A percentile compares a stretch with the other conserved stretches of the same genome.
Conservation (phyloP, 768 basidiomycete genomes). For the Lactifluus subvellereus region DNA sequence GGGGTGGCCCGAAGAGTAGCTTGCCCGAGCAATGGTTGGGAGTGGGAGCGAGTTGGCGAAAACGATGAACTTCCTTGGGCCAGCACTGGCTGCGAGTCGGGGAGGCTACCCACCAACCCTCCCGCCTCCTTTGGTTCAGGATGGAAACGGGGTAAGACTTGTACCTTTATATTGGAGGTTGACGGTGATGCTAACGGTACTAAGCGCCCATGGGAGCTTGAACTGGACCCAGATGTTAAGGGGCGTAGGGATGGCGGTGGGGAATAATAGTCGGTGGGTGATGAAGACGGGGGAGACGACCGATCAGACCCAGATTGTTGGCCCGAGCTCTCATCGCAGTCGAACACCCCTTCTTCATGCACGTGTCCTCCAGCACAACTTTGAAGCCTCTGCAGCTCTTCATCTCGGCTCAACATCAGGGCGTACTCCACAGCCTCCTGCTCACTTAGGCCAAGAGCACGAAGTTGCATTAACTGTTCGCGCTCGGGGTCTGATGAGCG, state of each 20-base stretch:
- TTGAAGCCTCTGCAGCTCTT: slow-evolving; percentile 38
- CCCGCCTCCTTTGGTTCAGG: slow-evolving; percentile 56
- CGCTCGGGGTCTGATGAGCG: slow-evolving; percentile 43
- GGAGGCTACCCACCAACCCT: slow-evolving; percentile 7
- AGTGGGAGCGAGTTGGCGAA: slow-evolving; percentile 8
- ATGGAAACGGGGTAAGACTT: slow-evolving; percentile 42
- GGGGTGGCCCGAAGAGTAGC: slow-evolving; percentile 24
- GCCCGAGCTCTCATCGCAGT: slow-evolving; percentile 35
- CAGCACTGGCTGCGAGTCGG: slow-evolving; percentile 29
- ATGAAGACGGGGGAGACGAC: slow-evolving; percentile 10
- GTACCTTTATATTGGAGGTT: slow-evolving; percentile 47
- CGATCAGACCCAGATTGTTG: slow-evolving; percentile 11
- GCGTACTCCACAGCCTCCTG: slow-evolving; percentile 72
- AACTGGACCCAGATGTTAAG: slow-evolving; percentile 25
- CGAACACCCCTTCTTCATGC: slow-evolving; percentile 51
- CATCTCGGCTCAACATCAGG: slow-evolving; percentile 80
- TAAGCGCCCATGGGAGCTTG: slow-evolving; percentile 15
- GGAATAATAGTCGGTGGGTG: slow-evolving; percentile 1
- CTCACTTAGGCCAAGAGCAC: slow-evolving; percentile 66
- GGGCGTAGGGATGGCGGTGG: slow-evolving; percentile 26
- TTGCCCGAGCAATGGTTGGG: slow-evolving; percentile 17
- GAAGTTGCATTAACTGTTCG: slow-evolving; percentile 53
- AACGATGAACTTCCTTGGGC: slow-evolving; percentile 15
- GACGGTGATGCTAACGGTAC: slow-evolving; percentile 28
- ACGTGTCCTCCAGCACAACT: slow-evolving; percentile 1